Evolutionary conservation across 257 asterid genomes (phyloP).

Genomic region (Solanum chaucha): DNA sequence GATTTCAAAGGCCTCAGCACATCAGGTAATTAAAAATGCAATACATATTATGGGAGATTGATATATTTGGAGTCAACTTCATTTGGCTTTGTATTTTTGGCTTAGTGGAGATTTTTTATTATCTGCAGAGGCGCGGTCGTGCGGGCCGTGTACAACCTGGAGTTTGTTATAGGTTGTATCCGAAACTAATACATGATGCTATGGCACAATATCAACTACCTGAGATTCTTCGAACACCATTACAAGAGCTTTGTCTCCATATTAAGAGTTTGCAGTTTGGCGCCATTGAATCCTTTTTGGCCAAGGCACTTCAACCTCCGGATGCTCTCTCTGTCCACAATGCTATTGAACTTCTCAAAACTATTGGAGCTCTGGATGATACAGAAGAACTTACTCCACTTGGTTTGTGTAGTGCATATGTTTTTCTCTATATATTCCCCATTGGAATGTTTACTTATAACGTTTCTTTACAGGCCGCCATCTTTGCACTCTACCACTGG

Average conservation of each 20-base stretch:
- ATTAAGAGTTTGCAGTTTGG: constrained; percentile 90
- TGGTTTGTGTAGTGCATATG: constrained; percentile 34
- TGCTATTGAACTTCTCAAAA: constrained; percentile 91
- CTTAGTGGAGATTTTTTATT: not conserved
- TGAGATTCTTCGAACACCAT: constrained; percentile 96
- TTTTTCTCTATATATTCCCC: not conserved
- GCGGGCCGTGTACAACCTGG: constrained; percentile 99
- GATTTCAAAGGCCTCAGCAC: constrained; percentile 99
- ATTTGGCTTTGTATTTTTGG: not conserved
- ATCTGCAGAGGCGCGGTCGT: constrained; percentile 89
- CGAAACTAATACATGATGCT: constrained; percentile 70
- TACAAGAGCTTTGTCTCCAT: constrained; percentile 94
- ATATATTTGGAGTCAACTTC: not conserved
- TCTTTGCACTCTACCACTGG: constrained; percentile 85
- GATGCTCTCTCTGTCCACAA: constrained; percentile 81
- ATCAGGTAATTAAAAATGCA: constrained; percentile 44
- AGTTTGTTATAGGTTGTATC: constrained; percentile 82
- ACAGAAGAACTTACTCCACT: constrained; percentile 91
- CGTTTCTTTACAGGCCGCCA: constrained; percentile 53
- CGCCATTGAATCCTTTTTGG: constrained; percentile 51
- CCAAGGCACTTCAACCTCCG: constrained; percentile 96
- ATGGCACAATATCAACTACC: constrained; percentile 92
- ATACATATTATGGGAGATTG: not conserved
- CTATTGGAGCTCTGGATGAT: constrained; percentile 89
- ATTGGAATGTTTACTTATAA: not conserved